Base-by-base conservation (phyloP, 208 protist species). In the Acanthamoeba royreba region DNA sequence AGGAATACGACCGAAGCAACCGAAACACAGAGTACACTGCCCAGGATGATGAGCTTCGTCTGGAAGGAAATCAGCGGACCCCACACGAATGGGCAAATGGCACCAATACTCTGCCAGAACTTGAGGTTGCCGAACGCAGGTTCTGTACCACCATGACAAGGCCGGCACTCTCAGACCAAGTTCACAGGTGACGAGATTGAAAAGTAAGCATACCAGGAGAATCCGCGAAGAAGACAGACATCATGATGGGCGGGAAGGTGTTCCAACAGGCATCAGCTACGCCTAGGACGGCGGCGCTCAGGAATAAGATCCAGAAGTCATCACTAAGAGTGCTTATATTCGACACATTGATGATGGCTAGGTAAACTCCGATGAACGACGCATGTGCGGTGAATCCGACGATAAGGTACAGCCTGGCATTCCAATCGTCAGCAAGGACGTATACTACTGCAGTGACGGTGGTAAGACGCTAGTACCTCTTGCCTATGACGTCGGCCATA, bases 281-380 rank as follows among this genome's bases (percentile, higher is more conserved):
- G 79, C 79, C 79, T 33, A 87, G 79, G 22, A 87, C 42, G 45
- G 79, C 79, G 5, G 79, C 79, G 79, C 79, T 87, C 45, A 87
- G 42, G 79, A 87, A 87, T 19, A 87, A 46, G 46, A 58, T 58
- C 46, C 47, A 87, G 79, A 58, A 58, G 79, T 87, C 46, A 22
- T 49, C 42, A 46, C 28, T n/a, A 15, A 87, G 47, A n/a, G 47
- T 61, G 7, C 9, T 28, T n/a, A 49, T 43, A 38, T 87, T 40
- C 33, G 42, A 61, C 28, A 87, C 25, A 33, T 87, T 58, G 45
- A 58, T 40, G 42, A 58, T 58, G 15, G 47, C 25, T 17, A 87
- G 38, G 79, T 87, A 87, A 46, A 87, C 49, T 33, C n/a, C 47
- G 79, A 49, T 61, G 47, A 87, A 87, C 9, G 31, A 28, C 28